Evolutionary conservation across 2,329 filamentous ascomycete species (phyloP), one percentile per base, ranked within the genome.

Genomic region (Pseudocercospora pini-densiflorae): DNA sequence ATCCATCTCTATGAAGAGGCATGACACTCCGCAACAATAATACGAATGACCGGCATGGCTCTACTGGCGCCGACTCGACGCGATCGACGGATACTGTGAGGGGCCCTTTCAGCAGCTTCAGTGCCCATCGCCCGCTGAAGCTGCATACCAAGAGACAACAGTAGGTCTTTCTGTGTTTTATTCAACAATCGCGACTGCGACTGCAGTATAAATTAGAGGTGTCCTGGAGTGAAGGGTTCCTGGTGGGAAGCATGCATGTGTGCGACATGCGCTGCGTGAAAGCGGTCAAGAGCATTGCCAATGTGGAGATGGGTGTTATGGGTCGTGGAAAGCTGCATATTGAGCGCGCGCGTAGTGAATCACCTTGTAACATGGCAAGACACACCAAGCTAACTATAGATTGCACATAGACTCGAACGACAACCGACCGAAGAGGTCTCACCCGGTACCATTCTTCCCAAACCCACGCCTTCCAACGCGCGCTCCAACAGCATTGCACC

Each of bases 51-150:
- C 89, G 88, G 81, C 86, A 90, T 85, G 89, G 86, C 82, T 89
- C 88, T 70, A 81, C 85, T 71, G 88, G 86, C 81, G 87, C 86
- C 75, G 86, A 88, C 74, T 91, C 89, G 81, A 87, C 86, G 79
- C 86, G 86, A 73, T 91, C 89, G 68, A 86, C 84, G 75, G 86
- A 88, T 75, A 93, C 90, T 62, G 83, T 90, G 72, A 86, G 85
- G 78, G 88, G 85, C 2, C 83, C 73, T 19, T 75, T 73, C 58
- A 63, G 43, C 53, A 69, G 67, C 51, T 70, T 70, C 62, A 64
- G 62, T 16, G 21, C 47, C 19, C 19, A 51, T 27, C 47, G 23
- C 14, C 47, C 47, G 47, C 47, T 51, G 47, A 51, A 51, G 65
- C 70, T 76, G 69, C 71, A 86, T 75, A 85, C 86, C 72, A 75